phyloP scores from a whole-genome alignment of 805 yeast genomes.

The Candida endomychidarum region DNA sequence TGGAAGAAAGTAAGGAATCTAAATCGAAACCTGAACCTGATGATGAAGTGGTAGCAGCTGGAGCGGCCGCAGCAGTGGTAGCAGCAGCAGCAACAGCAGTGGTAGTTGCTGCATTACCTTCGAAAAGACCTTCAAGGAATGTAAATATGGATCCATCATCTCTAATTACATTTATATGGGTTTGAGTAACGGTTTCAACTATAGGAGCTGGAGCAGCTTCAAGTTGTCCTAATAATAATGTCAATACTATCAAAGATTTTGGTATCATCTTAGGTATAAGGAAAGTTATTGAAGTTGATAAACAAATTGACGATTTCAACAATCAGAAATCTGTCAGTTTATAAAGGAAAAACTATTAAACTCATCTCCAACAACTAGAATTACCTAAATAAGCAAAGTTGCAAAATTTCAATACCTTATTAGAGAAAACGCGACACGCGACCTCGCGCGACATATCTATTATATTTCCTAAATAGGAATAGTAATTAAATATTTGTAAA shows the following conservation, averaged over 20 bases:
- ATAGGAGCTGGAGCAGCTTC: conserved; percentile 18
- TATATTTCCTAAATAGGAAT: conserved; percentile 14
- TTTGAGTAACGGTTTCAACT: conserved; percentile 11
- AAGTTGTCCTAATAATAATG: not conserved
- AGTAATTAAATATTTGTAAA: conserved; percentile 10
- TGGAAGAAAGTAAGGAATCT: conserved; percentile 11
- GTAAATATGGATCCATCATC: conserved; percentile 12
- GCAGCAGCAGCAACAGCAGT: conserved; percentile 13
- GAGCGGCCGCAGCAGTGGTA: conserved; percentile 11
- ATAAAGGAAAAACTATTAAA: conserved; percentile 2
- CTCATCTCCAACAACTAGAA: conserved; percentile 1
- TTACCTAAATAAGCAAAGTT: conserved; percentile 8
- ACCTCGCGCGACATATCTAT: conserved; percentile 6
- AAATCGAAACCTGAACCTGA: conserved; percentile 10
- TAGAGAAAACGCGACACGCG: not conserved
- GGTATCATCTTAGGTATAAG: conserved; percentile 8
- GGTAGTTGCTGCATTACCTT: conserved; percentile 10
- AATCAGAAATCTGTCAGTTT: not conserved
- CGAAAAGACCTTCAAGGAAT: conserved; percentile 5
- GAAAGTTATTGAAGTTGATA: not conserved
- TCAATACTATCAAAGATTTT: conserved; percentile 1
- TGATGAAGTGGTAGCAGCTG: conserved; percentile 8
- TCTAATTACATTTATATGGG: conserved; percentile 10
- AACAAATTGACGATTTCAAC: not conserved
- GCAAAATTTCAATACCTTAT: conserved; percentile 1